Evolutionary conservation across 2,329 filamentous ascomycete species (phyloP), one percentile per base, ranked within the genome.

Genomic region (Penicillium sp.): DNA sequence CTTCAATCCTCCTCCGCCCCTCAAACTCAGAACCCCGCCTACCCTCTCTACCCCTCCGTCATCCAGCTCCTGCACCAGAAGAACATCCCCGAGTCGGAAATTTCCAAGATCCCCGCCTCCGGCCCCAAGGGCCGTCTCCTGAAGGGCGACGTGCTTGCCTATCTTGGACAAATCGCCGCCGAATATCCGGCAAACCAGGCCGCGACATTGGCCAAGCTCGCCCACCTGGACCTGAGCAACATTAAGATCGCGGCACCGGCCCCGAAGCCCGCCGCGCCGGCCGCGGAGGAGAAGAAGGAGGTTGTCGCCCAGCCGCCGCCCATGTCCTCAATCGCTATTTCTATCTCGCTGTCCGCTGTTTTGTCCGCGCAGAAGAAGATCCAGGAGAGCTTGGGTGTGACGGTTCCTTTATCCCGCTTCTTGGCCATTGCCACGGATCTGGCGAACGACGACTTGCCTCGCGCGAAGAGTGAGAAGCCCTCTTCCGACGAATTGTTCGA

Each of bases 71-170:
- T 98, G 62, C 89, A 90, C 76, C 83, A 89, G 75, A 88, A 96
- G 71, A 88, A 89, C 62, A 80, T 99, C 55, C 84, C 89, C 69
- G 85, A 89, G 66, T 87, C 88, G 49, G 90, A 92, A 59, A 83
- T 92, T 54, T 83, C 87, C 77, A 89, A 90, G 75, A 97, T 98
- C 75, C 89, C 87, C 54, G 89, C 92, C 6, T 94, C 91, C 19
- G 95, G 95, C 24, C 95, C 95, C 33, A 88, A 88, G 69, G 92
- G 93, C 58, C 88, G 95, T 61, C 82, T 99, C 55, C 84, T 99
- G 62, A 99, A 99, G 83, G 95, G 95, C 56, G 95, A 99, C 73
- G 89, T 99, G 6, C 86, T 99, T 55, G 93, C 92, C 50, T 95
- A 94, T 76, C 78, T 98, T 16, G 95, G 95, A 62, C 82, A 83